phyloP scores from a whole-genome alignment of 495 filamentous ascomycete species.

The Astrothelium subdiscretum region DNA sequence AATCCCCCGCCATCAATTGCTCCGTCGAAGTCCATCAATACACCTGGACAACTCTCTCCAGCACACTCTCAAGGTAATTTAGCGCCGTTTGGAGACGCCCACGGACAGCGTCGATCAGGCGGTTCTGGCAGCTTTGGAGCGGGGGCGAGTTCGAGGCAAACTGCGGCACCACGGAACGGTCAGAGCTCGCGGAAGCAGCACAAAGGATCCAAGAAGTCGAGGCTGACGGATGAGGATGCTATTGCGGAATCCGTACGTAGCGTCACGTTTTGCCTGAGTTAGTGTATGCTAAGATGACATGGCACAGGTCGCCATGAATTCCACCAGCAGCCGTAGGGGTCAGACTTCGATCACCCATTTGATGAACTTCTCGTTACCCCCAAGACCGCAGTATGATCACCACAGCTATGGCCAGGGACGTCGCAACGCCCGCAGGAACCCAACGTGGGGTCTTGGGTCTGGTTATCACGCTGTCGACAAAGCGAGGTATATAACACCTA shows the following conservation, averaged over 20 bases:
- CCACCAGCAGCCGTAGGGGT: constrained; percentile 72
- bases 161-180: constrained; percentile 51
- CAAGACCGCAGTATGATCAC: constrained; percentile 56
- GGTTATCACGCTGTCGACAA: constrained; percentile 90
- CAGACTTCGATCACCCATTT: constrained; percentile 95
- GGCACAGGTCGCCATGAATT: constrained; percentile 61
- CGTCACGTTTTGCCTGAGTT: background rate
- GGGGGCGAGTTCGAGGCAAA: constrained; percentile 27
- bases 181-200: constrained; percentile 69
- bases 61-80: constrained; percentile 24
- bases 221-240: constrained; percentile 62
- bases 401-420: constrained; percentile 35
- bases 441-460: constrained; percentile 77
- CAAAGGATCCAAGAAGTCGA: constrained; percentile 44
- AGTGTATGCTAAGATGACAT: background rate
- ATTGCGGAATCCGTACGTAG: constrained; percentile 64
- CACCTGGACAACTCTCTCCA: constrained; percentile 25
- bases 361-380: constrained; percentile 80
- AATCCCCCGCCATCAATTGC: constrained; percentile 14
- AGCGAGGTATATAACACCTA: constrained; percentile 44
- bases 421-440: constrained; percentile 48
- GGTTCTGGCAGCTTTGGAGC: constrained; percentile 53
- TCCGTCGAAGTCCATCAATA: constrained; percentile 17
- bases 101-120: constrained; percentile 47
- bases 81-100: constrained; percentile 20